phyloP scores from a whole-genome alignment of 2,329 filamentous ascomycete species.

The Septoria linicola region DNA sequence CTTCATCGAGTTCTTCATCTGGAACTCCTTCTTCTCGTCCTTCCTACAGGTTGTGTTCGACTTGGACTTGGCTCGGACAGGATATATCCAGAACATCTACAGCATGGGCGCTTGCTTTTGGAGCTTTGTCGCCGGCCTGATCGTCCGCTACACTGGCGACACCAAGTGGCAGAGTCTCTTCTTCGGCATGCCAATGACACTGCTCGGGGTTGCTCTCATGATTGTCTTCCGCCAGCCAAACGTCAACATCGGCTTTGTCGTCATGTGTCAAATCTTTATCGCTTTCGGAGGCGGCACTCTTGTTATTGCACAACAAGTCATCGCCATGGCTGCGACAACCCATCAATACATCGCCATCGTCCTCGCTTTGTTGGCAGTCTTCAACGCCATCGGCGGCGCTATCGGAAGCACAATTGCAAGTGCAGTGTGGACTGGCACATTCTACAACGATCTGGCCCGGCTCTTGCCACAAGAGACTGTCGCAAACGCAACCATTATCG shows the following conservation, averaged over 20 bases:
- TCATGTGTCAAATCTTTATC: conserved; percentile 60
- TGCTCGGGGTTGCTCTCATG: conserved; percentile 33
- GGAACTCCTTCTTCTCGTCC: conserved; percentile 43
- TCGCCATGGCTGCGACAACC: conserved; percentile 54
- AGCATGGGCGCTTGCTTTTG: conserved; percentile 43
- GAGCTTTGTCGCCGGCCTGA: conserved; percentile 45
- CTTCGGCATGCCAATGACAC: conserved; percentile 36
- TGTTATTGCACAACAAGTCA: conserved; percentile 60
- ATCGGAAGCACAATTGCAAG: conserved; percentile 48
- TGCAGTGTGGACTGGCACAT: conserved; percentile 31
- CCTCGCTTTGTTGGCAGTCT: conserved; percentile 28
- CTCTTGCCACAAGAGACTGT: conserved; percentile 17
- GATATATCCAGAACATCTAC: conserved; percentile 35
- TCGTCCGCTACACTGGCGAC: conserved; percentile 47
- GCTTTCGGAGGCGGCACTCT: conserved; percentile 58
- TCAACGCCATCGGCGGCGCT: conserved; percentile 46
- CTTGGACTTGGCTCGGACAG: conserved; percentile 31
- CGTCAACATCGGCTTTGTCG: conserved; percentile 48
- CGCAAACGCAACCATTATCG: conserved; percentile 12
- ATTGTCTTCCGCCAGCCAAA: conserved; percentile 37
- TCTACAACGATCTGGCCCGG: conserved; percentile 24
- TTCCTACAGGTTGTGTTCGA: conserved; percentile 50
- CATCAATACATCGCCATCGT: conserved; percentile 32
- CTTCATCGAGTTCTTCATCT: conserved; percentile 49
- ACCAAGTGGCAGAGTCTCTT: conserved; percentile 48